Conservation (phyloP, 306 rosid genomes). For the Cercis canadensis region DNA sequence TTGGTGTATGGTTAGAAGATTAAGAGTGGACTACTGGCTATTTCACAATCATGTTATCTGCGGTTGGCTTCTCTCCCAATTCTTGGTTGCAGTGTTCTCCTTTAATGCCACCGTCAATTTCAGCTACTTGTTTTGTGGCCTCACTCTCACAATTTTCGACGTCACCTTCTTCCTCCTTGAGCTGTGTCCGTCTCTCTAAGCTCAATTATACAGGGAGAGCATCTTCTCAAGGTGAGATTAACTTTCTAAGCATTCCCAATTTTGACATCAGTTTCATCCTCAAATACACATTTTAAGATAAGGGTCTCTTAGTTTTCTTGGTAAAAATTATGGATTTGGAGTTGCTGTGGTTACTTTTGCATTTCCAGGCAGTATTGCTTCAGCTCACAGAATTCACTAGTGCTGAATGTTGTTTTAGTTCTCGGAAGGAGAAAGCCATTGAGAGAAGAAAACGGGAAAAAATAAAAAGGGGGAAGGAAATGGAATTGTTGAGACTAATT, state of each 20-base stretch:
- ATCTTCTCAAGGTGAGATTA: conserved; percentile 62
- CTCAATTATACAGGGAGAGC: conserved; percentile 47
- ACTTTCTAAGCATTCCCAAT: conserved; percentile 31
- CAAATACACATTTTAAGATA: neutral
- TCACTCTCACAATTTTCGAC: conserved; percentile 26
- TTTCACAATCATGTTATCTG: conserved; percentile 49
- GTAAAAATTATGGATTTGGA: conserved; percentile 11
- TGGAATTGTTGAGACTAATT: neutral
- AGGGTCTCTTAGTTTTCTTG: neutral
- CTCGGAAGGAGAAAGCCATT: neutral
- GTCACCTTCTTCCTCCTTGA: conserved; percentile 32
- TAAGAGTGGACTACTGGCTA: neutral
- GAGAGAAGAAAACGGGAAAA: neutral
- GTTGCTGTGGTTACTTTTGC: neutral
- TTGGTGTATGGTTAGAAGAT: no score
- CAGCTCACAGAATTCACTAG: neutral
- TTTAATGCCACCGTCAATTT: conserved; percentile 28
- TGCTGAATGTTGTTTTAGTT: neutral
- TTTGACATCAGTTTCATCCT: conserved; percentile 19
- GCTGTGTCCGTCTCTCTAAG: conserved; percentile 44
- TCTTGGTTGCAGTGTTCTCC: conserved; percentile 35
- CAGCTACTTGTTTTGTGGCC: conserved; percentile 7
- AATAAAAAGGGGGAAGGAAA: neutral
- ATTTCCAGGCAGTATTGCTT: neutral
- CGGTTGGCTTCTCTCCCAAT: conserved; percentile 42